Evolutionary conservation across 1,139 yeast genomes (phyloP).

Genomic region (Pichia sp.): DNA sequence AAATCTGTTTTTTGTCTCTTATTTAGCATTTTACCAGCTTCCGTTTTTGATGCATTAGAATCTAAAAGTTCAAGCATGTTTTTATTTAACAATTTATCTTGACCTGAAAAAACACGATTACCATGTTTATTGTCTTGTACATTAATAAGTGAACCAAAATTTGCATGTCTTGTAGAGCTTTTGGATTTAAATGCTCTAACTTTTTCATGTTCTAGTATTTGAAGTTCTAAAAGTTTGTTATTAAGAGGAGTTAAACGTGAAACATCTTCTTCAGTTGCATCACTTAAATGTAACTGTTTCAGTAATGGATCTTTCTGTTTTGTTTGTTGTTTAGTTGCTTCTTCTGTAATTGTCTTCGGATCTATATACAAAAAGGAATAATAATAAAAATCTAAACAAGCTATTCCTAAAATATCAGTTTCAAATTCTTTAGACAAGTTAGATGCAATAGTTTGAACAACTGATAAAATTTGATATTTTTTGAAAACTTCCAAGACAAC

Average conservation of each 20-base stretch:
- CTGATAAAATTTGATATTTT: conserved; percentile 63
- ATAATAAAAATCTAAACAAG: conserved; percentile 65
- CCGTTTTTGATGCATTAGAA: conserved; percentile 32
- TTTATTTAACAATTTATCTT: conserved; percentile 31
- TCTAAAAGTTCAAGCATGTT: conserved; percentile 37
- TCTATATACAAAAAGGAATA: conserved; percentile 55
- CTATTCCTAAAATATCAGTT: conserved; percentile 51
- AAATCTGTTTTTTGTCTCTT: neutral
- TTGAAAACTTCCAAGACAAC: conserved; percentile 53
- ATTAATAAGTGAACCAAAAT: conserved; percentile 83
- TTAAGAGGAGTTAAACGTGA: conserved; percentile 3
- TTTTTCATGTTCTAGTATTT: conserved; percentile 35
- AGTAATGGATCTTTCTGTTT: neutral
- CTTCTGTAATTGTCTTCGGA: conserved; percentile 25
- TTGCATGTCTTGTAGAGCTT: conserved; percentile 72
- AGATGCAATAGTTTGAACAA: conserved; percentile 62
- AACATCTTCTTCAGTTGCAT: conserved; percentile 1
- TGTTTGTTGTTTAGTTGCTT: neutral
- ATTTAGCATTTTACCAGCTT: conserved; percentile 6
- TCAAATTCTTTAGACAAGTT: conserved; percentile 62
- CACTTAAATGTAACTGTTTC: conserved; percentile 4
- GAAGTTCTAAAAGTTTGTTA: conserved; percentile 3
- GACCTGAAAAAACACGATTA: conserved; percentile 70
- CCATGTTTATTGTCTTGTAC: conserved; percentile 49
- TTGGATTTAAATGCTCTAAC: conserved; percentile 54